Base-by-base conservation (phyloP, 345 rosid species). In the Salix brachista region DNA sequence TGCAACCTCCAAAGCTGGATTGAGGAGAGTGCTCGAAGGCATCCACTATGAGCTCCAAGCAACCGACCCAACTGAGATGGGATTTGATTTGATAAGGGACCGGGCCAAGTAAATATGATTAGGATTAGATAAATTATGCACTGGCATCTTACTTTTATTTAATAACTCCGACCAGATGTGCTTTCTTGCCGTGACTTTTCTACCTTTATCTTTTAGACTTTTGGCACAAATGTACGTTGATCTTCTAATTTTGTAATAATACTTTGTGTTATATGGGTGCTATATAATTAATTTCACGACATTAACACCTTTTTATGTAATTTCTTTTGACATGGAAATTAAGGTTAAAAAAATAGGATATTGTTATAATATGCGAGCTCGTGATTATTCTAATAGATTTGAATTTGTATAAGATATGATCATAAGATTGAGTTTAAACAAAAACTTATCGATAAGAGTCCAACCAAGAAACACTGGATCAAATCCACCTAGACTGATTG, bases 51-150 rank as follows among this genome's bases (percentile, higher is more conserved):
- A 95, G 78, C 85, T 95, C 30, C 99, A 95, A 80, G 99, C 99
- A 44, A 95, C 99, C 6, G 99, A 95, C 80, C 92, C 94, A 8
- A 85, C 97, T 0, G 99, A 92, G 89, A 95, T 95, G 99, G 99
- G 96, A 11, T 88, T 95, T 67, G 97, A 95, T 87, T 83, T 95
- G 69, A 95, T 95, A 36, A 81, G 64, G 78, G 97, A 89, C 71
- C 84, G 92, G 71, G 97, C 99, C 66, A 90, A 91, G 44, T 95
- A 80, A 77, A 67, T 46, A 52, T 32, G 62, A 70, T 76, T 44
- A 42, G 25, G 44, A 5, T 25, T 65, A 30, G 19, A 52, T 65
- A 44, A 48, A 67, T 32, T 28, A 54, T 79, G 69, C 56, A 48
- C 65, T 74, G 69, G 75, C 82, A 80, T 81, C 87, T 79, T 79